Evolutionary conservation across 192 early-diverging fungal genomes (phyloP), one percentile per base, ranked within the genome.

Genomic region (Linnemannia zychae): DNA sequence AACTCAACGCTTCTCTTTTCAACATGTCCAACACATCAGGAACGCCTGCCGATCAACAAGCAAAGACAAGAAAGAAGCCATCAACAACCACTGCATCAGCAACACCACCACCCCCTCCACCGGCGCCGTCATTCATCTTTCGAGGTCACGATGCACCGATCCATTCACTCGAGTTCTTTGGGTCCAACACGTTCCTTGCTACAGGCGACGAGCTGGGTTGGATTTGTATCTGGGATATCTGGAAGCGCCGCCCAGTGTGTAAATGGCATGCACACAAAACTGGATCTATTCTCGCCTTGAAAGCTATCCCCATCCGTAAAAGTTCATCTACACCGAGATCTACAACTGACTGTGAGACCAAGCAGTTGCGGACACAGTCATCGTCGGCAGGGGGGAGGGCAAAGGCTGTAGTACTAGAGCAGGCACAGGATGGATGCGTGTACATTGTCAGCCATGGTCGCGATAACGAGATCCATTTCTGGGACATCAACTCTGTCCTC

Each of bases 391-490:
- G 47, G 5, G 28, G 17, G 33, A 52, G 24, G 31, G 16, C 20
- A 2, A 38, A 40, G 40, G 28, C 57, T 47, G 40, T 71, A 13
- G n/a, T 65, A 17, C 11, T 52, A 68, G 68, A 60, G 37, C 68
- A 81, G 69, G 80, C 48, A 40, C 80, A 82, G n/a, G 50, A 76
- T 4, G 47, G 15, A 22, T 40, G 52, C 20, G 40, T 81, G 13
- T 78, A 72, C 48, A 53, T 78, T 70, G 69, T 77, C 18, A 89
- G 88, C 47, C 88, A 89, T 69, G 84, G 88, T 4, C 57, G 88
- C 52, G 88, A 89, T 52, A 80, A 89, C 68, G 72, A 74, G 48
- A 81, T 89, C 16, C 78, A 81, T 60, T 69, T 89, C 15, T 89
- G 88, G 88, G 77, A 87, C 47, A 78, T 86, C 49, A 79, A 57